Conservation (phyloP, 768 basidiomycete genomes). For the Lactarius psammicola region DNA sequence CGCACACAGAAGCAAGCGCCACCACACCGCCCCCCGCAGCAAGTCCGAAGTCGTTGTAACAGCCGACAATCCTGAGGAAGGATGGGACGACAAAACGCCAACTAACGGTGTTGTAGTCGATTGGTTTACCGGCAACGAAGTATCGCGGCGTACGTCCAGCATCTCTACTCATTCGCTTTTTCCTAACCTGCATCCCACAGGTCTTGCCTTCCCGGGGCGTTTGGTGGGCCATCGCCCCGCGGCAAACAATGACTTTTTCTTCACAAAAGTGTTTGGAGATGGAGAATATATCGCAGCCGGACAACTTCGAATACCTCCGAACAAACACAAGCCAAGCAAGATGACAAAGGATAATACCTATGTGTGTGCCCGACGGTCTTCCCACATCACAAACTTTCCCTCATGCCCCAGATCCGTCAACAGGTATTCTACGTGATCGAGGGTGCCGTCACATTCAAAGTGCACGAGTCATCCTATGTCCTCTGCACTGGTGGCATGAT, state of each 20-base stretch:
- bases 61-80: slow-evolving; percentile 49
- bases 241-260: slow-evolving; percentile 68
- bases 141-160: slow-evolving; percentile 62
- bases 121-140: slow-evolving; percentile 58
- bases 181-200: slow-evolving; percentile 40
- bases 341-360: slow-evolving; percentile 92
- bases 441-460: slow-evolving; percentile 83
- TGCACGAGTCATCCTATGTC: slow-evolving; percentile 76
- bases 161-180: not conserved
- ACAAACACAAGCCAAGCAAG: slow-evolving; percentile 82
- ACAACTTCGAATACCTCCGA: slow-evolving; percentile 75
- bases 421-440: slow-evolving; percentile 80
- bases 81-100: slow-evolving; percentile 83
- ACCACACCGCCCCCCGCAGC: slow-evolving; percentile 39
- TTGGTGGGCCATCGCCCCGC: slow-evolving; percentile 64
- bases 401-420: not conserved
- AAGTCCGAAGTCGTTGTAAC: slow-evolving; percentile 48
- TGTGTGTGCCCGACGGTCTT: slow-evolving; percentile 46
- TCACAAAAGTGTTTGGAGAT: slow-evolving; percentile 91
- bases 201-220: slow-evolving; percentile 72
- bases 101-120: slow-evolving; percentile 66
- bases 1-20: slow-evolving; percentile 38
- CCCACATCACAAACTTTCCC: slow-evolving; percentile 20
- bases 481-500: slow-evolving; percentile 84
- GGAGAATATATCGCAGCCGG: slow-evolving; percentile 91